phyloP scores from a whole-genome alignment of 805 yeast species.

The Starmerella lactis-condensi region DNA sequence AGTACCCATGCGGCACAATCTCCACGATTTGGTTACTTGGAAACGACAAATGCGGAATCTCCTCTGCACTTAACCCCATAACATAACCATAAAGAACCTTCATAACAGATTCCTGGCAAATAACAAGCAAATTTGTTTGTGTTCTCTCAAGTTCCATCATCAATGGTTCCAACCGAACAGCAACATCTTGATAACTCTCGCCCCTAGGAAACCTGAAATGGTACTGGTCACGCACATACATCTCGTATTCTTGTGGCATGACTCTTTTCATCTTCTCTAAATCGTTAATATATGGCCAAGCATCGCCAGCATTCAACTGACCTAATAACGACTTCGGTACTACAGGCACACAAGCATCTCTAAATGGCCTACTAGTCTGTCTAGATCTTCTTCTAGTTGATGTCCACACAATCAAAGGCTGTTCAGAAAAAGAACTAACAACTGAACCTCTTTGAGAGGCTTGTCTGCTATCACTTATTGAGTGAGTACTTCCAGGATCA shows the following conservation, averaged over 20 bases:
- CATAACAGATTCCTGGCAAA: slow-evolving; percentile 83
- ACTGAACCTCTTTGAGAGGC: slow-evolving; percentile 1
- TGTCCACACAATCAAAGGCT: slow-evolving; percentile 69
- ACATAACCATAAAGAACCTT: slow-evolving; percentile 83
- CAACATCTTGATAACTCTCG: slow-evolving; percentile 90
- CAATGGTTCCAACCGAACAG: slow-evolving; percentile 82
- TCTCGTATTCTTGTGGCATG: slow-evolving; percentile 54
- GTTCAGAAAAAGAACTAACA: slow-evolving; percentile 9
- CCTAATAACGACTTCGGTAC: slow-evolving; percentile 67
- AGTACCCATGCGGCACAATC: slow-evolving; percentile 26
- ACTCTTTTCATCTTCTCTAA: slow-evolving; percentile 35
- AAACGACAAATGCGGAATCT: slow-evolving; percentile 64
- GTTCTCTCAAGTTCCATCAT: slow-evolving; percentile 85
- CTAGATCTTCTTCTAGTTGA: slow-evolving; percentile 73
- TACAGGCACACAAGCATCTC: slow-evolving; percentile 41
- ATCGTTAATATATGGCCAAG: slow-evolving; percentile 42
- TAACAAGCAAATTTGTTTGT: slow-evolving; percentile 59
- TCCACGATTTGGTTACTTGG: slow-evolving; percentile 72
- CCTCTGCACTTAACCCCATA: slow-evolving; percentile 77
- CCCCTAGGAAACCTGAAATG: slow-evolving; percentile 84
- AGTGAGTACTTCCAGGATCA: too few species aligned
- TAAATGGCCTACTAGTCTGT: slow-evolving; percentile 57
- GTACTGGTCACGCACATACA: slow-evolving; percentile 60
- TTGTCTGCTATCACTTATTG: not conserved
- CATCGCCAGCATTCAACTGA: slow-evolving; percentile 77